phyloP scores from a whole-genome alignment of 108 stramenopile species.

The Nannochloropsis oceanica region DNA sequence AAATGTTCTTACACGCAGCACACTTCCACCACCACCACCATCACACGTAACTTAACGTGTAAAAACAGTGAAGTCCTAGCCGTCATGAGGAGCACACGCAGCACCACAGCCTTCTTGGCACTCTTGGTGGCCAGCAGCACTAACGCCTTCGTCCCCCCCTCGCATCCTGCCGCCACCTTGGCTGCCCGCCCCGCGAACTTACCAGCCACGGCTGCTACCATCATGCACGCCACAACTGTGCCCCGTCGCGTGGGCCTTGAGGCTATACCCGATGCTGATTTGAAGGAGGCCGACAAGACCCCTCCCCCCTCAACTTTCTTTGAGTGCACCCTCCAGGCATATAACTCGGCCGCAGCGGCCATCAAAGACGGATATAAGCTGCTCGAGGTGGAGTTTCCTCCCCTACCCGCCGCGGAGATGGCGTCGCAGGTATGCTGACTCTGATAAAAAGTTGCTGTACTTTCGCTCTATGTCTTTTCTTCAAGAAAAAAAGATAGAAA shows the following conservation, averaged over 20 bases:
- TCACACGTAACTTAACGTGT: too few relatives aligned
- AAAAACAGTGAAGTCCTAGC: too few relatives aligned
- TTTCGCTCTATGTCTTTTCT: background rate
- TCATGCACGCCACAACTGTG: background rate
- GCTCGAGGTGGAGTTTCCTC: conserved; percentile 72
- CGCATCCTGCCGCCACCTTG: background rate
- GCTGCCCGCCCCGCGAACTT: background rate
- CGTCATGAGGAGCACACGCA: background rate
- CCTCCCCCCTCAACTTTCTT: background rate
- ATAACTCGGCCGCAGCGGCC: conserved; percentile 37
- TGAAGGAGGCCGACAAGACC: background rate
- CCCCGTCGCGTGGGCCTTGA: background rate
- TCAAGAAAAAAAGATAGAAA: too few relatives aligned
- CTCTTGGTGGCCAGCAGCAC: background rate
- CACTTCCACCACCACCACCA: too few relatives aligned
- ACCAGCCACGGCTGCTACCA: background rate
- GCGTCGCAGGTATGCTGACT: background rate
- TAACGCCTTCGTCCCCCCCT: background rate
- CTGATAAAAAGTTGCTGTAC: background rate
- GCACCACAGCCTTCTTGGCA: background rate
- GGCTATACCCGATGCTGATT: background rate
- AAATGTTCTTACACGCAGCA: too few relatives aligned
- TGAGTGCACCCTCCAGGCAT: background rate
- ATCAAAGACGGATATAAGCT: conserved; percentile 56
- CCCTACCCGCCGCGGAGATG: conserved; percentile 48